phyloP scores from a whole-genome alignment of 352 stramenopile species.

The Phytophthora citrophthora region DNA sequence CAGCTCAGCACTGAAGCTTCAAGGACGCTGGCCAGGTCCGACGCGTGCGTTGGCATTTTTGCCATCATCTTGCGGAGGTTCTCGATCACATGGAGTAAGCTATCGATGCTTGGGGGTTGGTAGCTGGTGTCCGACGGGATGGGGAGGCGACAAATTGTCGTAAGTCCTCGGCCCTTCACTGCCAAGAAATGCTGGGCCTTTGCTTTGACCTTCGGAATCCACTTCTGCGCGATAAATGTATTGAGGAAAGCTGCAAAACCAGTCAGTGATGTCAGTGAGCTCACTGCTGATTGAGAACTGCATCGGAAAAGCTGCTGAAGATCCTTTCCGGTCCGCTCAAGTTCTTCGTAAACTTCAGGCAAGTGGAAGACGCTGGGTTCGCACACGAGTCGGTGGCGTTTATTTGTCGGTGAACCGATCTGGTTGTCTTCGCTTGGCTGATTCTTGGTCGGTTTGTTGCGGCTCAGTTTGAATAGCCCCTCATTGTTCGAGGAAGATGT shows the following conservation, averaged over 20 bases:
- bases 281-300: conserved; percentile 17
- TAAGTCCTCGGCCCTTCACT: conserved; percentile 57
- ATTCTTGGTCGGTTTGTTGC: conserved; percentile 58
- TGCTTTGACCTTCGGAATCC: conserved; percentile 76
- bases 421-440: conserved; percentile 34
- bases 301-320: conserved; percentile 55
- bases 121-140: conserved; percentile 80
- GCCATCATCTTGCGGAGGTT: conserved; percentile 75
- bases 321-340: conserved; percentile 67
- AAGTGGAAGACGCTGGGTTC: conserved; percentile 81
- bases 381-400: conserved; percentile 47
- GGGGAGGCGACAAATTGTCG: conserved; percentile 52
- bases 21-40: conserved; percentile 66
- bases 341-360: conserved; percentile 73
- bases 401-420: conserved; percentile 28
- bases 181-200: conserved; percentile 74
- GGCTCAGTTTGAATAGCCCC: conserved; percentile 69
- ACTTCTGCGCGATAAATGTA: conserved; percentile 73
- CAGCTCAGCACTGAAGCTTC: conserved; percentile 73
- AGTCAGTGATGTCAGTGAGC: conserved; percentile 26
- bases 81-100: conserved; percentile 70
- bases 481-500: conserved; percentile 15
- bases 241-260: conserved; percentile 64
- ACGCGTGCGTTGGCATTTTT: conserved; percentile 67
- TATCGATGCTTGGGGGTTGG: conserved; percentile 79